Evolutionary conservation across 495 filamentous ascomycete genomes (phyloP), one percentile per base, ranked within the genome.

Genomic region (Venustampulla echinocandica): DNA sequence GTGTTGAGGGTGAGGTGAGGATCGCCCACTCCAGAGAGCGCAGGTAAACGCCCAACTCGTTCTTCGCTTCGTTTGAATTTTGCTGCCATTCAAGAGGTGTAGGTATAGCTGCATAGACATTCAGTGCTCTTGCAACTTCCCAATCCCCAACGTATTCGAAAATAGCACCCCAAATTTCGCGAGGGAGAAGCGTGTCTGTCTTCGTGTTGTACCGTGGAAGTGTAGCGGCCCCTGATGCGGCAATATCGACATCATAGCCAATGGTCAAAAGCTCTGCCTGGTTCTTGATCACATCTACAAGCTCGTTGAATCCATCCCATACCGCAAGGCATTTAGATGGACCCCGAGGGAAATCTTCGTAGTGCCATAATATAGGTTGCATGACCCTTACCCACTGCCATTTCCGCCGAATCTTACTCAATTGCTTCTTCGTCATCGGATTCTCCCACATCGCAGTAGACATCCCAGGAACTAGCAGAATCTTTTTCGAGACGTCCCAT

Each of bases 121-220:
- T 80, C 10, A 96, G 72, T 1, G 84, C 80, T 40, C 75, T 82
- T 13, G 90, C 82, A 2, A 88, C 71, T 64, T 95, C 90, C 90
- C 90, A 96, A 59, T 96, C 90, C 13, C 77, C 77, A 13, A 87
- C 72, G 52, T 81, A 79, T 53, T 92, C 82, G 33, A 96, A 80
- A 19, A 96, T 82, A 37, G 85, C 82, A 21, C 84, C 77, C 89
- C 90, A 95, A 19, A 96, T 70, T 61, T 96, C 90, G 0, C 84
- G 77, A 0, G 90, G 90, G 0, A 96, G 66, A 19, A 46, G 34
- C 1, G 53, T 43, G 15, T 58, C 49, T 4, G 55, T 56, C 37
- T 50, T 52, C 22, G 44, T 54, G 30, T 47, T 55, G 39, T 39
- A 44, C 20, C 49, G 45, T 34, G 30, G 20, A 44, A 47, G 14